A percentile compares a stretch with the other conserved stretches of the same genome.
Evolutionary conservation across 176 grass and related monocot species (phyloP).

Genomic region (Zoysia japonica): DNA sequence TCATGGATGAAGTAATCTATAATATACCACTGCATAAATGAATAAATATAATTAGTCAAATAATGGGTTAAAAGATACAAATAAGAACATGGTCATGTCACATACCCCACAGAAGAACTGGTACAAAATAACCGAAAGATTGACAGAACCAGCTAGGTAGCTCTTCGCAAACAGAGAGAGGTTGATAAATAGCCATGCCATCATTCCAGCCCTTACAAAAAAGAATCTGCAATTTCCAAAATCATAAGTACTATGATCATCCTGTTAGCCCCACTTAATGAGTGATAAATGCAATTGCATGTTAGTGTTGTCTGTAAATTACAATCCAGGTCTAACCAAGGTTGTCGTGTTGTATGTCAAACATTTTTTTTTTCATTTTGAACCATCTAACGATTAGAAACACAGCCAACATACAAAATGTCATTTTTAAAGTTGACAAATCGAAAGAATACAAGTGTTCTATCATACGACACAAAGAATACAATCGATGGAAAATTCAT

Average conservation of each 20-base stretch:
- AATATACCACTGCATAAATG: constrained; percentile 77
- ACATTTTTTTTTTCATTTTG: not conserved
- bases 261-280: not conserved
- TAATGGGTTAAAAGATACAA: constrained; percentile 16
- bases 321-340: too few relatives aligned
- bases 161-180: constrained; percentile 89
- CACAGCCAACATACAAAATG: not conserved
- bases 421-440: not conserved
- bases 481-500: not conserved
- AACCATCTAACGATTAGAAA: constrained; percentile 1
- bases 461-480: not conserved
- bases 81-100: constrained; percentile 22
- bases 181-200: constrained; percentile 98
- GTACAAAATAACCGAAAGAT: constrained; percentile 83
- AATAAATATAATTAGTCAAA: constrained; percentile 33
- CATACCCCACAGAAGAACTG: constrained; percentile 91
- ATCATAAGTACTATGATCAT: constrained; percentile 20
- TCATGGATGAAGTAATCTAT: constrained; percentile 94
- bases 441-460: not conserved
- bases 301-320: too few relatives aligned
- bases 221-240: constrained; percentile 73
- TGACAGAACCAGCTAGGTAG: constrained; percentile 70
- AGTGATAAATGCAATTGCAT: not conserved
- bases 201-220: constrained; percentile 98
- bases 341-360: constrained; percentile 5